A percentile compares a stretch with the other conserved stretches of the same genome.
These are phyloP conservation scores for Colletotrichum australisinense DNA, from an alignment of 2,329 filamentous ascomycete genomes.

Conservation along the genomic window DNA sequence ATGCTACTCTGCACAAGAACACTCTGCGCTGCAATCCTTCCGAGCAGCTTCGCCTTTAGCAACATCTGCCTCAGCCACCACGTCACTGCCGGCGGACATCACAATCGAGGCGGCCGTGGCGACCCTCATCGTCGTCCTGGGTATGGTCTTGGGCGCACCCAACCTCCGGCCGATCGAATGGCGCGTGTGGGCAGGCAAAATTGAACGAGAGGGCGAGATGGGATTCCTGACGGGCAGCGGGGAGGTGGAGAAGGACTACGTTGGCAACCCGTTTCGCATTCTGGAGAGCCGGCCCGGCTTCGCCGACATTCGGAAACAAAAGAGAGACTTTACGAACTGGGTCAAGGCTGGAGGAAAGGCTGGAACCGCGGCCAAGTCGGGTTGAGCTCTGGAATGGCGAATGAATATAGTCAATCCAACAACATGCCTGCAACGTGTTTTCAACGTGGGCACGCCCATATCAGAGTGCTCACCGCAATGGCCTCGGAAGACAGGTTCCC, in stretches of 20 bases:
- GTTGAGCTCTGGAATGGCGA: not conserved
- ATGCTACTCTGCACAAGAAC: slow-evolving; percentile 96
- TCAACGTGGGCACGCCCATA: not conserved
- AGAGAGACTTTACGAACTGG: slow-evolving; percentile 84
- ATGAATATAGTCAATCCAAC: not conserved
- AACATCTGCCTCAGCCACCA: slow-evolving; percentile 57
- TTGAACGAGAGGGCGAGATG: slow-evolving; percentile 79
- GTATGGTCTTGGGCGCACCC: slow-evolving; percentile 82
- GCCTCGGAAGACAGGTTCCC: not conserved
- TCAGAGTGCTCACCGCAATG: not conserved
- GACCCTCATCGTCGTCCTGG: slow-evolving; percentile 82
- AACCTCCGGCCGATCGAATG: slow-evolving; percentile 87
- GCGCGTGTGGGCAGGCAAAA: slow-evolving; percentile 83
- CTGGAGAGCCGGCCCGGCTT: slow-evolving; percentile 88
- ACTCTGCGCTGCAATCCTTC: slow-evolving; percentile 78
- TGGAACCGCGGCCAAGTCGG: not conserved
- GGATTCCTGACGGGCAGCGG: slow-evolving; percentile 68
- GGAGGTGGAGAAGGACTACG: slow-evolving; percentile 75
- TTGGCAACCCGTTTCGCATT: slow-evolving; percentile 82
- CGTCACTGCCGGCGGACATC: slow-evolving; percentile 84
- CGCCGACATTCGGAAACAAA: slow-evolving; percentile 85
- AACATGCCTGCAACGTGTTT: no score
- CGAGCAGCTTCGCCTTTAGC: slow-evolving; percentile 47
- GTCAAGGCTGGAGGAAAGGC: slow-evolving; percentile 53
- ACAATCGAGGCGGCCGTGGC: slow-evolving; percentile 86